These are phyloP conservation scores for Beauveria sp. DNA, from an alignment of 2,329 filamentous ascomycete genomes.

Conservation along the genomic window DNA sequence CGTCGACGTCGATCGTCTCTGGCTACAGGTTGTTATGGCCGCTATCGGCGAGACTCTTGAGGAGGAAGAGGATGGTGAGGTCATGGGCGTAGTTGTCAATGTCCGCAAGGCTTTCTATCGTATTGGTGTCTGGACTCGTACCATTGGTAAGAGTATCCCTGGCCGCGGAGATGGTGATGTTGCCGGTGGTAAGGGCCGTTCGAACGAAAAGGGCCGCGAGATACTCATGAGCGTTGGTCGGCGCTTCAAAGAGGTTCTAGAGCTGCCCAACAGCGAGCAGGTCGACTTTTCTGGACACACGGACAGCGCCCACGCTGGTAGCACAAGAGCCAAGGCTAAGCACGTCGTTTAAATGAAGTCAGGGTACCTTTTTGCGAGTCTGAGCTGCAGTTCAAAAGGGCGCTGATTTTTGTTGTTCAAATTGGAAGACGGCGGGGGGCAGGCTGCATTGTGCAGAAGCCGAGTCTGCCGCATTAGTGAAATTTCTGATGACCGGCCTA, in stretches of 20 bases:
- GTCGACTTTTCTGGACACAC: slow-evolving; percentile 97
- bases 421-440: neutral
- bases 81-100: slow-evolving; percentile 99
- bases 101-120: slow-evolving; percentile 97
- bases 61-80: slow-evolving; percentile 86
- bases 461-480: neutral
- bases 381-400: slow-evolving; percentile 12
- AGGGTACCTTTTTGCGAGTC: neutral
- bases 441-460: neutral
- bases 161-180: slow-evolving; percentile 66
- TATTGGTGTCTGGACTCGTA: slow-evolving; percentile 95
- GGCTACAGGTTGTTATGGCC: slow-evolving; percentile 93
- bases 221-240: slow-evolving; percentile 77
- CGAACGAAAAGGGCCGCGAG: slow-evolving; percentile 74
- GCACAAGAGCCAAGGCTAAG: slow-evolving; percentile 93
- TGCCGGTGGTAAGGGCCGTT: slow-evolving; percentile 70
- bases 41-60: slow-evolving; percentile 98
- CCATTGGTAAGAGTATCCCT: slow-evolving; percentile 76
- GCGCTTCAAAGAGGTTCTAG: slow-evolving; percentile 87
- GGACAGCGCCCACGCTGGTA: slow-evolving; percentile 85
- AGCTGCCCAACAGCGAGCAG: slow-evolving; percentile 65
- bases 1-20: slow-evolving; percentile 88
- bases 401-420: neutral
- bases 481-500: neutral
- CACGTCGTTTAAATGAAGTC: slow-evolving; percentile 64